phyloP scores from a whole-genome alignment of 306 rosid genomes.

The Citrullus amarus region DNA sequence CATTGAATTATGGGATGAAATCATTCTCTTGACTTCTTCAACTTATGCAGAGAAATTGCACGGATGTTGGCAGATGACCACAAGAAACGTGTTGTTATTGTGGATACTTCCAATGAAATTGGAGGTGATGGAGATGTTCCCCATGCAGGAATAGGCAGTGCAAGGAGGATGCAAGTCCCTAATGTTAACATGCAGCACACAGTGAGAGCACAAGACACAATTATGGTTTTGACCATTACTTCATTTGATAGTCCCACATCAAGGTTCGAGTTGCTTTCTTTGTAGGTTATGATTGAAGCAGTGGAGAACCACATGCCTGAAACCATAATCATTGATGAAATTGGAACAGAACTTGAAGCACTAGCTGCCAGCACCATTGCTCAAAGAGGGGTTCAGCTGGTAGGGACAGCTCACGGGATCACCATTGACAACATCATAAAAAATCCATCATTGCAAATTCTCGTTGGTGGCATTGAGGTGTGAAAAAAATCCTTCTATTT shows the following conservation, averaged over 20 bases:
- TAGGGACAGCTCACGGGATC: slow-evolving; percentile 97
- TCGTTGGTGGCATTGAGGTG: slow-evolving; percentile 98
- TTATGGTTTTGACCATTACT: slow-evolving; percentile 13
- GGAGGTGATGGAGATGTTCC: slow-evolving; percentile 99
- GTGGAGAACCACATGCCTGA: slow-evolving; percentile 98
- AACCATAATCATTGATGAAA: slow-evolving; percentile 92
- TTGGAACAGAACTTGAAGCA: slow-evolving; percentile 97
- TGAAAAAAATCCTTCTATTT: slow-evolving; percentile 13
- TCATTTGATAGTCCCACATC: slow-evolving; percentile 5
- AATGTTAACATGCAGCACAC: slow-evolving; percentile 89
- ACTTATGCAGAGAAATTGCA: slow-evolving; percentile 72
- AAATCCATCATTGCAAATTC: slow-evolving; percentile 86
- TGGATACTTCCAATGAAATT: slow-evolving; percentile 94
- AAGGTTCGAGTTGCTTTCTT: not conserved
- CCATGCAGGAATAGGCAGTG: slow-evolving; percentile 85
- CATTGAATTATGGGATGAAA: not conserved
- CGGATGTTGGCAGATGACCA: slow-evolving; percentile 94
- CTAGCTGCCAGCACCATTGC: slow-evolving; percentile 99
- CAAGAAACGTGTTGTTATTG: slow-evolving; percentile 84
- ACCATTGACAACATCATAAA: slow-evolving; percentile 76
- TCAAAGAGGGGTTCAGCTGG: slow-evolving; percentile 98
- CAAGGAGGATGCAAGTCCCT: slow-evolving; percentile 99
- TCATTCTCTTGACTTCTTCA: slow-evolving; percentile 16
- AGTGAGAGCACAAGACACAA: slow-evolving; percentile 30
- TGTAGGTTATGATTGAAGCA: slow-evolving; percentile 96